Conservation (phyloP, 768 basidiomycete genomes). For the Floccularia luteovirens region DNA sequence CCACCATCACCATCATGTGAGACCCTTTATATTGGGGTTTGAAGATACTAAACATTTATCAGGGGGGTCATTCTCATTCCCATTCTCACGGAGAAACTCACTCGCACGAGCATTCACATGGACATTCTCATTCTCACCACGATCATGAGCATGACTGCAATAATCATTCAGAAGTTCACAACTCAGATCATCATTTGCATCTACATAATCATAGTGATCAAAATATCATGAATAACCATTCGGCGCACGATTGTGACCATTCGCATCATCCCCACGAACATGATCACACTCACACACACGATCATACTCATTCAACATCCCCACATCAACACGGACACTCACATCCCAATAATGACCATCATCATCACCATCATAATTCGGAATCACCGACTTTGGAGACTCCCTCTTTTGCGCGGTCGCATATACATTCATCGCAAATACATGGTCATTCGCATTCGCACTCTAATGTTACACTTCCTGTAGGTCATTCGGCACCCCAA, state of each 20-base stretch:
- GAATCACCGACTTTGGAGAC: neutral
- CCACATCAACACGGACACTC: neutral
- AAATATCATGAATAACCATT: neutral
- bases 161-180: no score
- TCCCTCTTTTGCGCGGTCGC: neutral
- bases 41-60: constrained; percentile 3
- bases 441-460: constrained; percentile 15
- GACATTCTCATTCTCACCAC: constrained; percentile 12
- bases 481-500: constrained; percentile 10
- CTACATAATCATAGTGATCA: constrained; percentile 1
- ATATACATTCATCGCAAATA: neutral
- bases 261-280: no score
- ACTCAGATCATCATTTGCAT: no score
- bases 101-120: constrained; percentile 15
- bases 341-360: constrained; percentile 1
- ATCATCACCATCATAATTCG: neutral
- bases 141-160: no score
- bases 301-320: neutral
- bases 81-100: constrained; percentile 20
- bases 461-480: constrained; percentile 10
- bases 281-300: neutral
- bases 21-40: constrained; percentile 10
- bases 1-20: constrained; percentile 80
- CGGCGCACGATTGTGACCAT: neutral
- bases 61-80: constrained; percentile 56